Percentiles rank a stretch among this genome's conserved stretches.
Conservation (phyloP, 192 early-diverging fungal genomes). For the Phycomyces blakesleeanus region DNA sequence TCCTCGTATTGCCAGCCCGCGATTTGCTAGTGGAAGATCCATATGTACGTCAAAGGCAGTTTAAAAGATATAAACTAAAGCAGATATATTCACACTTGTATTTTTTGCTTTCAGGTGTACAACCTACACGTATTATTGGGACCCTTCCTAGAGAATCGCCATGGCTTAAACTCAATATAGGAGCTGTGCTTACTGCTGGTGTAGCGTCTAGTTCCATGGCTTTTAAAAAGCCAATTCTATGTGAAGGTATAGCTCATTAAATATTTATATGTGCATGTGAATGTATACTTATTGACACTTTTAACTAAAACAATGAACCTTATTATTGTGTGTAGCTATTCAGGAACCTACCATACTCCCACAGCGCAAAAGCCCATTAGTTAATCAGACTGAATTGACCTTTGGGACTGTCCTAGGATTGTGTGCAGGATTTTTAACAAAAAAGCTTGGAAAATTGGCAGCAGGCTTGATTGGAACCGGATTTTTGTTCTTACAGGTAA, state of each 20-base stretch:
- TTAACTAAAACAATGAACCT: not conserved
- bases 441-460: slow-evolving; percentile 48
- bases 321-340: not conserved
- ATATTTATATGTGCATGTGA: no score
- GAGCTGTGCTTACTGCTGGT: not conserved
- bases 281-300: no score
- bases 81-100: no score
- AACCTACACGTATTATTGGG: no score
- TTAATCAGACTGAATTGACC: slow-evolving; percentile 37
- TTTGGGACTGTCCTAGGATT: slow-evolving; percentile 47
- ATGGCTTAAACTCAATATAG: no score
- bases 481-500: slow-evolving; percentile 44
- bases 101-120: no score
- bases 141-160: no score
- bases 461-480: slow-evolving; percentile 40
- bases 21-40: no score
- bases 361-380: slow-evolving; percentile 23
- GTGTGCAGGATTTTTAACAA: slow-evolving; percentile 46
- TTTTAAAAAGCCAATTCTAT: slow-evolving; percentile 14
- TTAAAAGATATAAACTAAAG: no score
- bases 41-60: no score
- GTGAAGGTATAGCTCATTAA: no score
- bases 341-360: not conserved
- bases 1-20: no score
- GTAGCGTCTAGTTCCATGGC: not conserved